Evolutionary conservation across 2,329 filamentous ascomycete genomes (phyloP), one percentile per base, ranked within the genome.

Genomic region (Akanthomyces uredinophilus): DNA sequence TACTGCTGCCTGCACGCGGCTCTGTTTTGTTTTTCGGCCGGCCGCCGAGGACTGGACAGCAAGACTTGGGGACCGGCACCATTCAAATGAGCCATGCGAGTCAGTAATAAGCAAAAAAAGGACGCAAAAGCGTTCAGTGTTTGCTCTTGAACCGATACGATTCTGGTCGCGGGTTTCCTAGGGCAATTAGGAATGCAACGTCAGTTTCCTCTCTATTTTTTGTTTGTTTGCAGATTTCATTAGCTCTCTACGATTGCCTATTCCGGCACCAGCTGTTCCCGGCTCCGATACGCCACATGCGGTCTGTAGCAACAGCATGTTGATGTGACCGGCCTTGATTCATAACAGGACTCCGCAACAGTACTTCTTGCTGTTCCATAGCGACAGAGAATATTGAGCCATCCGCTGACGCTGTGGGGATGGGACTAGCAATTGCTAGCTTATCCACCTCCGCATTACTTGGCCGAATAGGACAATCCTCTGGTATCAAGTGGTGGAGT

Each of bases 1-100:
- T 61, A 43, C 59, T 61, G 59, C 59, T 55, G 59, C 59, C 59
- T 61, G 51, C 32, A 41, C 14, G 22, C 37, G 39, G 11, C 39
- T 29, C 27, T 39, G 6, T 53, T 29, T 43, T 41, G 8, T 39
- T 46, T 47, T 32, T 32, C 20, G 29, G 51, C 53, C 53, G 53
- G 39, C 22, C 29, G 22, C 41, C 53, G 41, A 56, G 46, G n/a
- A 43, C 37, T 55, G n/a, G 53, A 5, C 52, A 18, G 16, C 11
- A 4, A 20, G 32, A 10, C 32, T 14, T 32, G 16, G 32, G 32
- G 32, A 43, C 6, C 37, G 13, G 13, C 37, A 1, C 4, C 37
- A 39, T 39, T 39, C 5, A 14, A 16, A 39, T 39, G 37, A 39
- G 10, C 32, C 32, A 10, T 11, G 27, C 32, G 13, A 37, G 37